phyloP scores from a whole-genome alignment of 345 rosid species.

The Cardamine chenopodiifolia region DNA sequence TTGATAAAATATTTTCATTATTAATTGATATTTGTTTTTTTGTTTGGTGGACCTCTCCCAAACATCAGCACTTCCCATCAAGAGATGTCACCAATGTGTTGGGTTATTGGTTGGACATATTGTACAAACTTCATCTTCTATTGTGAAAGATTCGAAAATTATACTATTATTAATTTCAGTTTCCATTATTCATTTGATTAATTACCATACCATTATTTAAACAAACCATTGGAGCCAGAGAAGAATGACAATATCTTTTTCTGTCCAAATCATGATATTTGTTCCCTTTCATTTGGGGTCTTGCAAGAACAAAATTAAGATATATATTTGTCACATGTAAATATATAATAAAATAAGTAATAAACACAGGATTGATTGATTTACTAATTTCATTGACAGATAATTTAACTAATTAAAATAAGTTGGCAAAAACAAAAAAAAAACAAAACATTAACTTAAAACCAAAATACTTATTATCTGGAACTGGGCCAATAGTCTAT shows the following conservation, averaged over 20 bases:
- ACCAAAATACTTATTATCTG: neutral
- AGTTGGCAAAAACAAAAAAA: neutral
- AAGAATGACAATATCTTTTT: slow-evolving; percentile 8
- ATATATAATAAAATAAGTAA: neutral
- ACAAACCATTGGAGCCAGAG: slow-evolving; percentile 25
- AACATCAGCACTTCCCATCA: slow-evolving; percentile 32
- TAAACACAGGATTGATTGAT: neutral
- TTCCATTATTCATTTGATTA: neutral
- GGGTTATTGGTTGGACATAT: slow-evolving; percentile 30
- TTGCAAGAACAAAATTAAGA: neutral
- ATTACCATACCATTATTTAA: neutral
- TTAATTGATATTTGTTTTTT: neutral
- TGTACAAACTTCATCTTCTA: neutral
- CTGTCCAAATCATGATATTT: slow-evolving; percentile 22
- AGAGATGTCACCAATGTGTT: slow-evolving; percentile 34
- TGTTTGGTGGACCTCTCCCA: slow-evolving; percentile 21
- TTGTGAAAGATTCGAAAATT: slow-evolving; percentile 7
- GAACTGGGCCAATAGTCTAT: neutral
- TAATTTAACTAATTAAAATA: neutral
- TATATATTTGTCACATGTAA: neutral
- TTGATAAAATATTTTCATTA: neutral
- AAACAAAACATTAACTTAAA: neutral
- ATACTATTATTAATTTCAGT: neutral
- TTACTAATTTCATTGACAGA: neutral
- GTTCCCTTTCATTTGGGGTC: slow-evolving; percentile 15